phyloP scores from a whole-genome alignment of 768 basidiomycete genomes.

The Amanita brunnescens region DNA sequence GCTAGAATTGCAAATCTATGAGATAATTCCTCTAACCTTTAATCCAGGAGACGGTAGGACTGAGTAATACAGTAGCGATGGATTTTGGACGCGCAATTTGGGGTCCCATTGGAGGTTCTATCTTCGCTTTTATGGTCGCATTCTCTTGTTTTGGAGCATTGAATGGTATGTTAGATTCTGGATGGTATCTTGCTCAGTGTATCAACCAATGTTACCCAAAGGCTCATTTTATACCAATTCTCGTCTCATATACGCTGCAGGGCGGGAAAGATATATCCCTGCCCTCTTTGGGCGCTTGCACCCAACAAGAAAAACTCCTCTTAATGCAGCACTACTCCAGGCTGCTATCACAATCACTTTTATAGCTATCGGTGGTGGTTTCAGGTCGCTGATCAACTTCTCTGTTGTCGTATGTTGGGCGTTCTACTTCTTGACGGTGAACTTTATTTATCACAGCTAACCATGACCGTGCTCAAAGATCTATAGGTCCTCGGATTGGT shows the following conservation, averaged over 20 bases:
- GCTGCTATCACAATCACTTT: slow-evolving; percentile 66
- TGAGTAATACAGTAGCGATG: slow-evolving; percentile 80
- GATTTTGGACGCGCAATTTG: slow-evolving; percentile 88
- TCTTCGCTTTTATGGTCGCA: slow-evolving; percentile 89
- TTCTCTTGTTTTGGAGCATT: slow-evolving; percentile 94
- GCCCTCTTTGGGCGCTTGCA: slow-evolving; percentile 75
- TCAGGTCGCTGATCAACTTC: slow-evolving; percentile 83
- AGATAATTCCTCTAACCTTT: neutral
- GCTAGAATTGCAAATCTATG: neutral
- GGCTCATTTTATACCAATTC: slow-evolving; percentile 68
- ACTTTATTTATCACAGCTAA: slow-evolving; percentile 14
- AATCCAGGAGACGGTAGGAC: slow-evolving; percentile 48
- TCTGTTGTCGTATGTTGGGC: slow-evolving; percentile 83
- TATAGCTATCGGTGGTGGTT: slow-evolving; percentile 82
- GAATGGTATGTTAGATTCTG: slow-evolving; percentile 46
- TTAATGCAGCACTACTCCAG: slow-evolving; percentile 83
- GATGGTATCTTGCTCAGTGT: neutral
- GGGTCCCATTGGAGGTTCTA: slow-evolving; percentile 75
- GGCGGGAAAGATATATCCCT: slow-evolving; percentile 82
- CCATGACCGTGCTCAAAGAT: neutral
- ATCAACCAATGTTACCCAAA: slow-evolving; percentile 18
- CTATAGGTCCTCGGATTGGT: slow-evolving; percentile 77
- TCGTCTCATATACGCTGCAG: slow-evolving; percentile 84
- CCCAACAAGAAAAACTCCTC: slow-evolving; percentile 66
- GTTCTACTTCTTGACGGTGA: slow-evolving; percentile 78